Conservation (phyloP, 176 grass and related monocot genomes). For the Bonia amplexicaulis region DNA sequence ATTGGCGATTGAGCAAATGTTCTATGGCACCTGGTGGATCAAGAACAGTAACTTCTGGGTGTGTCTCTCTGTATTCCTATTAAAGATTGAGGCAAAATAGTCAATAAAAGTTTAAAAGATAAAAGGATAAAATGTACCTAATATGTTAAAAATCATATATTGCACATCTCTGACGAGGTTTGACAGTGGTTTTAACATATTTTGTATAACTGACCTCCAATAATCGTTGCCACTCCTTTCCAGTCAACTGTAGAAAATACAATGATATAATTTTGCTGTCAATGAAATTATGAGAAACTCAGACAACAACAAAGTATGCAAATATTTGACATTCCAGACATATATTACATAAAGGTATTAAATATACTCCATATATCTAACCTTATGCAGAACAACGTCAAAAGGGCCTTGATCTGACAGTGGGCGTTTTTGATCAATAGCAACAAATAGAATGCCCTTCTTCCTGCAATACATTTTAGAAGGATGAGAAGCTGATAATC, state of each 20-base stretch:
- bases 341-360: background rate
- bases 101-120: background rate
- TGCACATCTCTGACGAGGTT: conserved; percentile 1
- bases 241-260: conserved; percentile 58
- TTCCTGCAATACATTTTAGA: conserved; percentile 54
- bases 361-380: conserved; percentile 18
- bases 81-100: background rate
- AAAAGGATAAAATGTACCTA: background rate
- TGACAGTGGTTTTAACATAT: conserved; percentile 26
- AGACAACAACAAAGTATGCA: background rate
- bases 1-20: conserved; percentile 80
- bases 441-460: conserved; percentile 89
- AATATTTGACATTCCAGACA: background rate
- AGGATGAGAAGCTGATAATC: conserved; percentile 23
- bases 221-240: conserved; percentile 76
- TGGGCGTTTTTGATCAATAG: conserved; percentile 68
- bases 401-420: conserved; percentile 95
- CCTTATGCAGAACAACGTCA: conserved; percentile 97
- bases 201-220: conserved; percentile 68
- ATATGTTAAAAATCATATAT: background rate
- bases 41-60: conserved; percentile 96
- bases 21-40: conserved; percentile 92
- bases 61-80: conserved; percentile 74
- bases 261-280: background rate
- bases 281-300: conserved; percentile 8